A percentile compares a stretch with the other conserved stretches of the same genome.
phyloP scores from a whole-genome alignment of 2,329 filamentous ascomycete species.

The Colletotrichum simmondsii region DNA sequence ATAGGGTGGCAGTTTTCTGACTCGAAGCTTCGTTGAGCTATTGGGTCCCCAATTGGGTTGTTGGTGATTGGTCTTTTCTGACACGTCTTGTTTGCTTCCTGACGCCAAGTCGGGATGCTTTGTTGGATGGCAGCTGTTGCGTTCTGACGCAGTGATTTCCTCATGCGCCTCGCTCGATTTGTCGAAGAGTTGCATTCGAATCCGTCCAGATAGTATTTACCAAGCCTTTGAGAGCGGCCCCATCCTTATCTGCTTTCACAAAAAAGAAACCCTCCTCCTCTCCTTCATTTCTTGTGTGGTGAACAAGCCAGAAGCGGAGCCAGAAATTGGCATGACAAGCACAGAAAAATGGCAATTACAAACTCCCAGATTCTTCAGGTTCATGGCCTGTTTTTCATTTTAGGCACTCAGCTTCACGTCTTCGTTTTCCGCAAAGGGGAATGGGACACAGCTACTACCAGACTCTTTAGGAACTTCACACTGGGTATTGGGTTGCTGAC shows the following conservation, averaged over 20 bases:
- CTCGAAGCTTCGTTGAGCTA: not conserved
- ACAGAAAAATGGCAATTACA: not conserved
- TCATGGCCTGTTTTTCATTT: constrained; percentile 17
- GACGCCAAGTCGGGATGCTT: not conserved
- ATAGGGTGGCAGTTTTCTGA: constrained; percentile 5
- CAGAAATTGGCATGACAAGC: not conserved
- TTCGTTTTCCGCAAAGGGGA: constrained; percentile 40
- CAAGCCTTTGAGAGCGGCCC: too few species aligned
- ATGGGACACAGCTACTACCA: constrained; percentile 38
- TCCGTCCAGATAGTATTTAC: not conserved
- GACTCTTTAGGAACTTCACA: constrained; percentile 28
- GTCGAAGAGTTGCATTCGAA: not conserved
- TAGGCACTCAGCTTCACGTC: constrained; percentile 34
- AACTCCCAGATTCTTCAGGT: not conserved
- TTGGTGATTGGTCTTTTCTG: not conserved
- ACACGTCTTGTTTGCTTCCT: not conserved
- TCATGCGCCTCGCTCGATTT: not conserved
- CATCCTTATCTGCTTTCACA: not conserved
- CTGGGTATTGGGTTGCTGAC: constrained; percentile 11
- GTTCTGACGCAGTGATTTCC: not conserved
- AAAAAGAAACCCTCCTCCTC: too few species aligned
- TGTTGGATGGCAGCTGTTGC: not conserved
- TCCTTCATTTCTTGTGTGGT: not conserved
- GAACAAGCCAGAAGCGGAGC: not conserved
- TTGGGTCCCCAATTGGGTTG: not conserved